phyloP scores from a whole-genome alignment of 805 yeast species.

The Barnettozyma botsteinii region DNA sequence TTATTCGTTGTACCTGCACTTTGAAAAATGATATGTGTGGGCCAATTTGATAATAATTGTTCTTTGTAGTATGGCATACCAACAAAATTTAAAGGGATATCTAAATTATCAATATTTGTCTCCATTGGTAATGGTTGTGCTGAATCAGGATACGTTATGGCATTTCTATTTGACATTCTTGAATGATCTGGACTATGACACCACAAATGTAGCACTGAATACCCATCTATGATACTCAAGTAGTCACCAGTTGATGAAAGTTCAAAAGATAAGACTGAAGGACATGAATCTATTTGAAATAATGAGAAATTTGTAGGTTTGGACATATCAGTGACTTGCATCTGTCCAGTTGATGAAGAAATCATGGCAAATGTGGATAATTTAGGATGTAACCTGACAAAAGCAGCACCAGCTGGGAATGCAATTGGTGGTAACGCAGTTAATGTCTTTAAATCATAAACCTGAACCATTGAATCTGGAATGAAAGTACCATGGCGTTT shows the following conservation, averaged over 20 bases:
- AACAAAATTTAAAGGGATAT: slow-evolving; percentile 58
- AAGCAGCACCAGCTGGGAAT: slow-evolving; percentile 85
- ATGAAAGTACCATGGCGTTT: slow-evolving; percentile 51
- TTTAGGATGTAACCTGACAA: slow-evolving; percentile 80
- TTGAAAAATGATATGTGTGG: slow-evolving; percentile 53
- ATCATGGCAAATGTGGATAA: slow-evolving; percentile 70
- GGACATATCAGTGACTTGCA: slow-evolving; percentile 78
- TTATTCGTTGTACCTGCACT: slow-evolving; percentile 57
- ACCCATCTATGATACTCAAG: slow-evolving; percentile 58
- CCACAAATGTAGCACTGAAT: slow-evolving; percentile 51
- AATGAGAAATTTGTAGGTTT: slow-evolving; percentile 65
- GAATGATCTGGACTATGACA: slow-evolving; percentile 41
- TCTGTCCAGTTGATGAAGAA: slow-evolving; percentile 71
- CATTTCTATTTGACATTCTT: slow-evolving; percentile 37
- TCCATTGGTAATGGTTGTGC: slow-evolving; percentile 30
- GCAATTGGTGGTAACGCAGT: slow-evolving; percentile 73
- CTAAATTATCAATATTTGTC: slow-evolving; percentile 35
- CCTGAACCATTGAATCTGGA: slow-evolving; percentile 76
- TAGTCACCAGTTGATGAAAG: slow-evolving; percentile 64
- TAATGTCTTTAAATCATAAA: slow-evolving; percentile 73
- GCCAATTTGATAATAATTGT: slow-evolving; percentile 76
- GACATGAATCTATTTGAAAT: slow-evolving; percentile 58
- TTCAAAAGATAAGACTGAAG: slow-evolving; percentile 27
- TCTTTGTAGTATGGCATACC: slow-evolving; percentile 88
- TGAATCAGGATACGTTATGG: slow-evolving; percentile 53